Evolutionary conservation across 352 stramenopile species (phyloP).

Genomic region (Thalassiosira livingstoniorum): DNA sequence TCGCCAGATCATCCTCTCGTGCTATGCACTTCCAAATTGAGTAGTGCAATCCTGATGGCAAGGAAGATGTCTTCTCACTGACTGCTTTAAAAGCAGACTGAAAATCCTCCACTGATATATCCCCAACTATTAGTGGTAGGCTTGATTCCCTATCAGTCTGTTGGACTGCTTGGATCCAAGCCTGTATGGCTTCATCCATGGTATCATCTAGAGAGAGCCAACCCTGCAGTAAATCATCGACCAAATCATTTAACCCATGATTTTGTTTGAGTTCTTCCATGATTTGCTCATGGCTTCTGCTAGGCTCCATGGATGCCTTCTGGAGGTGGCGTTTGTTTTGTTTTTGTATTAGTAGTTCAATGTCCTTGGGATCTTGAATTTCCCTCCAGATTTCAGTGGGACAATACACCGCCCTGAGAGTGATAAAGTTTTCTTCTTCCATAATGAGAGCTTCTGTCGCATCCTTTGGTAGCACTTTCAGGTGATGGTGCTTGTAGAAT

Average conservation of each 20-base stretch:
- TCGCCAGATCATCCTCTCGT: neutral
- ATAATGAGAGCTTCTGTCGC: neutral
- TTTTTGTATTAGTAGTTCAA: conserved; percentile 20
- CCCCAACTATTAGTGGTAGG: neutral
- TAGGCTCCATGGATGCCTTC: conserved; percentile 24
- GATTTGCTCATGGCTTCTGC: neutral
- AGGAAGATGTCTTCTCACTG: conserved; percentile 22
- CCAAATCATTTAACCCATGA: neutral
- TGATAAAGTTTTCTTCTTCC: neutral
- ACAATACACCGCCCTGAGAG: neutral
- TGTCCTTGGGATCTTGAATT: neutral
- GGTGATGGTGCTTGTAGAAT: conserved; percentile 9
- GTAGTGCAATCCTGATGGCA: neutral
- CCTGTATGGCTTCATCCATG: neutral
- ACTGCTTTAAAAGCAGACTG: conserved; percentile 10
- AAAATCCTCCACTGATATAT: neutral
- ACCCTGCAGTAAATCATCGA: neutral
- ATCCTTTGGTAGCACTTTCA: conserved; percentile 4
- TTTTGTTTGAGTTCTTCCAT: neutral
- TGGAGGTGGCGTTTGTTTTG: conserved; percentile 45
- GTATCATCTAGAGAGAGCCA: neutral
- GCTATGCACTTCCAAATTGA: conserved; percentile 23
- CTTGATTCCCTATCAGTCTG: neutral
- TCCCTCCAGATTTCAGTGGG: conserved; percentile 18
- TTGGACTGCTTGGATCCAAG: conserved; percentile 8